Percentiles rank a stretch among this genome's conserved stretches.
Evolutionary conservation across 2,329 filamentous ascomycete species (phyloP).

Genomic region (Colletotrichum musicola): DNA sequence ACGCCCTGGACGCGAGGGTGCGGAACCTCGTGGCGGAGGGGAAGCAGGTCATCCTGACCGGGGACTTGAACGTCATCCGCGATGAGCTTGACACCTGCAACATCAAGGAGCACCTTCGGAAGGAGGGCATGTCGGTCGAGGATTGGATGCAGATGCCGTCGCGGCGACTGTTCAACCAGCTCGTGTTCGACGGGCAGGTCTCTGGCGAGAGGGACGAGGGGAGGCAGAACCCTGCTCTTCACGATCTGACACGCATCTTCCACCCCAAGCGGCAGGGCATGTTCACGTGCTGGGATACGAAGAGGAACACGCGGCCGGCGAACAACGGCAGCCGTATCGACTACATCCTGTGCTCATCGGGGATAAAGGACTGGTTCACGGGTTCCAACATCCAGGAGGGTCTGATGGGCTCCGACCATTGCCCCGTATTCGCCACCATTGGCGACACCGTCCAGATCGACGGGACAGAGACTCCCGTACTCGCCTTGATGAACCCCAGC

Average conservation of each 20-base stretch:
- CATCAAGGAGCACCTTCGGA: conserved; percentile 77
- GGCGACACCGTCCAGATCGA: conserved; percentile 70
- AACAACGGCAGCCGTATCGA: conserved; percentile 96
- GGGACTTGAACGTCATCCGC: conserved; percentile 86
- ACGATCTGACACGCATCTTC: conserved; percentile 86
- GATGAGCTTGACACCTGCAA: conserved; percentile 82
- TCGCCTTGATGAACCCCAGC: conserved; percentile 82
- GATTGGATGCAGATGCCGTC: conserved; percentile 81
- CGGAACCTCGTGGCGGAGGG: conserved; percentile 85
- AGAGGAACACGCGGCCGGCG: conserved; percentile 92
- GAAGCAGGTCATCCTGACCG: conserved; percentile 87
- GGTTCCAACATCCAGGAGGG: conserved; percentile 92
- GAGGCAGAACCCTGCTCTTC: conserved; percentile 78
- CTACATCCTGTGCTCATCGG: conserved; percentile 86
- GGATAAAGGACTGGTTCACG: conserved; percentile 83
- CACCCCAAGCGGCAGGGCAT: conserved; percentile 86
- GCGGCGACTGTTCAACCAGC: conserved; percentile 85
- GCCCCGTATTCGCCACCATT: conserved; percentile 86
- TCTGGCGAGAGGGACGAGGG: conserved; percentile 75
- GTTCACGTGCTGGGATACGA: conserved; percentile 98
- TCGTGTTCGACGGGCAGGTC: conserved; percentile 81
- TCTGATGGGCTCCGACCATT: conserved; percentile 95
- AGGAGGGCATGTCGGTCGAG: conserved; percentile 75
- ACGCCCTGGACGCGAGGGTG: conserved; percentile 83
- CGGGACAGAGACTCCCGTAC: conserved; percentile 64